Percentiles rank a stretch among this genome's conserved stretches.
Conservation (phyloP, 2,329 filamentous ascomycete genomes). For the Phialophora verrucosa region DNA sequence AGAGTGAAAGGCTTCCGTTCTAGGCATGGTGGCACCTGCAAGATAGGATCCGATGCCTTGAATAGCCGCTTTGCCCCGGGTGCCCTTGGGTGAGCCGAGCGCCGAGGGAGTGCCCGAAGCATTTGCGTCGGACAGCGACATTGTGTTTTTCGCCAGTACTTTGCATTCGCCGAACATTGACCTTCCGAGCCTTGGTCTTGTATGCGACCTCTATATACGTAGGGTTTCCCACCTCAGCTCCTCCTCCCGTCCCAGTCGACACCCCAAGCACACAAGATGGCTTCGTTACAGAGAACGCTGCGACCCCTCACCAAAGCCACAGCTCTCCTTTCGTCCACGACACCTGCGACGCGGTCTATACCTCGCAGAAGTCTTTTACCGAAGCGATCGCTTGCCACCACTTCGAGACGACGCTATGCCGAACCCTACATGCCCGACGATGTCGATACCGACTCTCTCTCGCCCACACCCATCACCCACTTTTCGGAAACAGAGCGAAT, state of each 20-base stretch:
- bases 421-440: slow-evolving; percentile 44
- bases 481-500: slow-evolving; percentile 86
- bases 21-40: not conserved
- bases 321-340: slow-evolving; percentile 18
- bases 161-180: slow-evolving; percentile 13
- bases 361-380: slow-evolving; percentile 43
- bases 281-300: slow-evolving; percentile 54
- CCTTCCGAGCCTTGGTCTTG: slow-evolving; percentile 4
- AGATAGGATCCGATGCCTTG: slow-evolving; percentile 22
- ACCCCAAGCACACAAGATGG: slow-evolving; percentile 47
- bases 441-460: slow-evolving; percentile 73
- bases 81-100: slow-evolving; percentile 13
- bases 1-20: not conserved
- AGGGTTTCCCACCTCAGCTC: not conserved
- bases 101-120: slow-evolving; percentile 12
- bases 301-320: slow-evolving; percentile 45
- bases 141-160: not conserved
- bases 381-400: slow-evolving; percentile 45
- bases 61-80: slow-evolving; percentile 13
- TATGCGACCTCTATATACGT: slow-evolving; percentile 1
- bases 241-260: not conserved
- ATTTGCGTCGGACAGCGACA: not conserved
- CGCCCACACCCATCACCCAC: slow-evolving; percentile 90
- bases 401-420: slow-evolving; percentile 45
- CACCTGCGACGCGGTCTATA: slow-evolving; percentile 19